phyloP scores from a whole-genome alignment of 2,329 filamentous ascomycete species.

The Alternaria conjuncta region DNA sequence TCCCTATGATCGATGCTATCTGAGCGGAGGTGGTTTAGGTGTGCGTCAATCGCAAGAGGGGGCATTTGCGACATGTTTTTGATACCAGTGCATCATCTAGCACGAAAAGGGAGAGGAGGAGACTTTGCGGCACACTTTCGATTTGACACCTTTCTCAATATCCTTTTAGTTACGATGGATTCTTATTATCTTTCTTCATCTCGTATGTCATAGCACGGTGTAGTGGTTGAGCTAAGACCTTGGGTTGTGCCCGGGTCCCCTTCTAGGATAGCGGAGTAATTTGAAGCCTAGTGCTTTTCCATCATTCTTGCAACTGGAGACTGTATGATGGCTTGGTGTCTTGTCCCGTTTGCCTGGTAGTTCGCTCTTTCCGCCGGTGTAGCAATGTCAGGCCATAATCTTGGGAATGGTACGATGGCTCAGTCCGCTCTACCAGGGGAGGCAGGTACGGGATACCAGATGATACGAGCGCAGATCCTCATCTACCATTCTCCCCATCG shows the following conservation, averaged over 20 bases:
- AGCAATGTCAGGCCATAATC: neutral
- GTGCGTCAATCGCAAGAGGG: slow-evolving; percentile 1
- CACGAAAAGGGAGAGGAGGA: slow-evolving; percentile 30
- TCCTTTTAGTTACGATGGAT: slow-evolving; percentile 44
- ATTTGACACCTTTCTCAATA: slow-evolving; percentile 42
- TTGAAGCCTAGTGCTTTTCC: slow-evolving; percentile 18
- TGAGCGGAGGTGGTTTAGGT: slow-evolving; percentile 13
- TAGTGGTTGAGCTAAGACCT: slow-evolving; percentile 30
- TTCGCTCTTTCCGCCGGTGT: neutral
- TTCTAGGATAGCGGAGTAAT: slow-evolving; percentile 39
- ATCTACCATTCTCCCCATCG: neutral
- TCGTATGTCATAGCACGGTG: slow-evolving; percentile 41
- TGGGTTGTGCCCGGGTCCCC: slow-evolving; percentile 13
- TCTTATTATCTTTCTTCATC: slow-evolving; percentile 34
- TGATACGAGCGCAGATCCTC: neutral
- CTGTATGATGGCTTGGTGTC: neutral
- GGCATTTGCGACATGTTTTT: slow-evolving; percentile 38
- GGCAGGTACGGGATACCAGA: neutral
- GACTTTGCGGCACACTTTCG: slow-evolving; percentile 32
- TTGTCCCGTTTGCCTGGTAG: neutral
- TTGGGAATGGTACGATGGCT: neutral
- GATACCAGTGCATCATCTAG: slow-evolving; percentile 49
- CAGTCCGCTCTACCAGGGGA: neutral
- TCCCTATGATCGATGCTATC: slow-evolving; percentile 34
- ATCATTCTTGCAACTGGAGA: slow-evolving; percentile 12